Evolutionary conservation across 1,284 basidiomycete genomes (phyloP), one percentile per base, ranked within the genome.

Genomic region (Marasmius sp.): DNA sequence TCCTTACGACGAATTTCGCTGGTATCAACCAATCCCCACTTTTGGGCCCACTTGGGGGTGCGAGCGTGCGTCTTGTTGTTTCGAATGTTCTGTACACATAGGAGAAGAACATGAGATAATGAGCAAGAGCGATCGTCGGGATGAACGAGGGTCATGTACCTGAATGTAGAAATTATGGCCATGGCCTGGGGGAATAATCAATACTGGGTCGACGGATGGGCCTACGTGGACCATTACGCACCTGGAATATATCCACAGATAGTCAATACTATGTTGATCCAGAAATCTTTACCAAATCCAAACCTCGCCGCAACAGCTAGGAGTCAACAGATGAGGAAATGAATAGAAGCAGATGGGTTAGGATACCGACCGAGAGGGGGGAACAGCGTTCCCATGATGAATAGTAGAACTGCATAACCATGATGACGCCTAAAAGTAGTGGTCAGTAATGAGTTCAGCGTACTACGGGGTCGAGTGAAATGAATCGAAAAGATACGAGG

Each of bases 1-100:
- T 89, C 83, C 64, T 89, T 88, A 70, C 93, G 89, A 68, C 86
- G 83, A 70, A 92, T 87, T 67, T 89, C 86, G 22, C 86, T 79
- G 34, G 85, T 88, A 72, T 95, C 85, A 67, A 97, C 86, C 54
- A 98, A 88, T 39, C 95, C 95, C 71, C 93, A 93, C 64, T 89
- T 87, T 74, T 94, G 83, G 0, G 92, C 93, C 96, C 96, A 98
- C 72, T 97, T 95, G 16, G 96, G 96, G 22, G 95, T 97, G 61
- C 96, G 89, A 34, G 85, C 82, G 71, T 92, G 84, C 69, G 88
- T 96, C 80, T 95, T 93, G 82, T 98, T 98, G 79, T 98, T 98
- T 59, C 96, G 85, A 67, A 98, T 89, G 77, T 97, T 97, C 87
- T 97, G 75, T 27, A 27, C 27, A 27, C 27, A 5, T 27, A 27